These are phyloP conservation scores for Aspergillus caelatus DNA, from an alignment of 2,329 filamentous ascomycete genomes.

Conservation along the genomic window DNA sequence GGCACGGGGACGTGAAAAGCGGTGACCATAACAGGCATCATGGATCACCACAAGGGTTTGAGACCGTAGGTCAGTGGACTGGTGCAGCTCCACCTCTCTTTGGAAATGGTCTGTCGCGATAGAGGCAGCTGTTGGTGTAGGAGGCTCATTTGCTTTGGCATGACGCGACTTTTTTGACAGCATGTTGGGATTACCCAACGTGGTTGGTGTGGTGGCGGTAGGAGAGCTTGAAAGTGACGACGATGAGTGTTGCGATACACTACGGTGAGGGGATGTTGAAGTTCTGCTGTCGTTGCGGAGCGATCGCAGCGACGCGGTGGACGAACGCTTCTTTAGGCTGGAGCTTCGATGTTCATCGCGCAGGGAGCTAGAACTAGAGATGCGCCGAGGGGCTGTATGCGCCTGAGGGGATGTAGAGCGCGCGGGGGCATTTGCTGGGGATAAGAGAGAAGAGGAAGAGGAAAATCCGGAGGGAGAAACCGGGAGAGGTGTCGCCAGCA, in stretches of 20 bases:
- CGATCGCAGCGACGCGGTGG: constrained; percentile 42
- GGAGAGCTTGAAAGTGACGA: constrained; percentile 32
- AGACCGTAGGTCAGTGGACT: constrained; percentile 45
- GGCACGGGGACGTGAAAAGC: constrained; percentile 80
- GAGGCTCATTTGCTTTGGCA: constrained; percentile 25
- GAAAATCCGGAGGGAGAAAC: constrained; percentile 26
- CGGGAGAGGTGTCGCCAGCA: constrained; percentile 29
- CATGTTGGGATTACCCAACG: constrained; percentile 26
- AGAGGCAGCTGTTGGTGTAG: constrained; percentile 51
- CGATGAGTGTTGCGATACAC: constrained; percentile 38
- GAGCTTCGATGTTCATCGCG: constrained; percentile 42
- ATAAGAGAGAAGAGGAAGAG: constrained; percentile 26
- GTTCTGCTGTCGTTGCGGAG: constrained; percentile 30
- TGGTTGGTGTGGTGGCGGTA: constrained; percentile 16
- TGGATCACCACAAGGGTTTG: constrained; percentile 84
- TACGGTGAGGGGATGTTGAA: constrained; percentile 32
- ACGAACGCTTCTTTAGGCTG: constrained; percentile 43
- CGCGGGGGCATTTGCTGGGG: constrained; percentile 26
- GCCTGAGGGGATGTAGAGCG: constrained; percentile 22
- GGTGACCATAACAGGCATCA: constrained; percentile 93
- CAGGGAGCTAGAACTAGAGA: constrained; percentile 39
- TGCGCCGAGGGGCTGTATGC: constrained; percentile 30
- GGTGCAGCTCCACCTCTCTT: constrained; percentile 68
- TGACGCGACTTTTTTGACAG: constrained; percentile 29
- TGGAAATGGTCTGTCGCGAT: constrained; percentile 71